A percentile compares a stretch with the other conserved stretches of the same genome.
Evolutionary conservation across 129 eudicot species (phyloP).

Genomic region (Artemisia tridentata): DNA sequence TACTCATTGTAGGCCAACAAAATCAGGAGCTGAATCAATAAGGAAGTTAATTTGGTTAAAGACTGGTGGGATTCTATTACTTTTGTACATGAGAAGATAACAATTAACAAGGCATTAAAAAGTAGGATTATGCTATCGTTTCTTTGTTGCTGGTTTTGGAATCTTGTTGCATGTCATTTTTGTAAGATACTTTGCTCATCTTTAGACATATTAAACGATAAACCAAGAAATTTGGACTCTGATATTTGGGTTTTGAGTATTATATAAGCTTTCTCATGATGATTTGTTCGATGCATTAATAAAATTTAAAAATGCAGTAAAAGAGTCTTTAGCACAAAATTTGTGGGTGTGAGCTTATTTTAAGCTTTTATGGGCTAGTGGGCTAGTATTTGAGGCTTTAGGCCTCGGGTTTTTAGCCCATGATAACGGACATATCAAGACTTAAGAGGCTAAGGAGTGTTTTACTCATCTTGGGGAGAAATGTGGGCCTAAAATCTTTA

Average conservation of each 20-base stretch:
- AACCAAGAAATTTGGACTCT: background rate
- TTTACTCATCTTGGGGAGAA: too few relatives aligned
- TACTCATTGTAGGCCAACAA: constrained; percentile 33
- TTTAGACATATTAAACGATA: background rate
- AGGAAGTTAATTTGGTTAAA: constrained; percentile 32
- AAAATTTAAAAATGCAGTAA: too few relatives aligned
- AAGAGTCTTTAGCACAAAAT: too few relatives aligned
- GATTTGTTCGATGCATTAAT: too few relatives aligned
- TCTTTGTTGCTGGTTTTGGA: constrained; percentile 50
- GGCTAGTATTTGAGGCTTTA: too few relatives aligned
- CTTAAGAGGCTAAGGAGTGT: too few relatives aligned
- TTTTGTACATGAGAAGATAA: constrained; percentile 53
- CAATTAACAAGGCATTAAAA: constrained; percentile 4
- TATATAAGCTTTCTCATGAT: background rate
- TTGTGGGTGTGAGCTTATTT: too few relatives aligned
- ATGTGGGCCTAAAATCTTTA: too few relatives aligned
- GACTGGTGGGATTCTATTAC: constrained; percentile 44
- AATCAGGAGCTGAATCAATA: constrained; percentile 32
- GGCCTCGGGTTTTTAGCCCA: too few relatives aligned
- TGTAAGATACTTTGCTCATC: constrained; percentile 28
- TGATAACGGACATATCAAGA: too few relatives aligned
- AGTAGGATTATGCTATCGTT: constrained; percentile 12
- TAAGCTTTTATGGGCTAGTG: too few relatives aligned
- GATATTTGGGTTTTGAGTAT: background rate
- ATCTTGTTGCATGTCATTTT: constrained; percentile 29